Conservation (phyloP, 1,284 basidiomycete genomes). For the Microstroma glucosiphilum region DNA sequence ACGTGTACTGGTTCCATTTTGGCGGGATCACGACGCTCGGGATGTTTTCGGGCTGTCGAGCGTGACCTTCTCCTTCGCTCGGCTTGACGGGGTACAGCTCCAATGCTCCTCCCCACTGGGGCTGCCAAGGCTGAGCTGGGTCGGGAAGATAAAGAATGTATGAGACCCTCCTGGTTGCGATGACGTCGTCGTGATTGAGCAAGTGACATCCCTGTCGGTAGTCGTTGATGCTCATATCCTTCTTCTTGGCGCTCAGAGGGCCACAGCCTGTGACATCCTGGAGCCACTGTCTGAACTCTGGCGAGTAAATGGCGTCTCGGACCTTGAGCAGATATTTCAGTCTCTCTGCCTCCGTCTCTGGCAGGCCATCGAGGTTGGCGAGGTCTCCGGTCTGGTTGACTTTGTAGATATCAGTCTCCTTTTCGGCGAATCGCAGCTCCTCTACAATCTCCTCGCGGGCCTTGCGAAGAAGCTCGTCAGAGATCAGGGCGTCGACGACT, state of each 20-base stretch:
- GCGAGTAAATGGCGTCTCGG: conserved; percentile 86
- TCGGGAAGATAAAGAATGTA: conserved; percentile 97
- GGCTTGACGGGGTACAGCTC: conserved; percentile 73
- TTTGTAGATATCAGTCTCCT: conserved; percentile 99
- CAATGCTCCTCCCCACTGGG: conserved; percentile 81
- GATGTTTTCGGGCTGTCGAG: conserved; percentile 27
- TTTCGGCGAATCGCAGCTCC: conserved; percentile 86
- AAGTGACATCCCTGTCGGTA: conserved; percentile 82
- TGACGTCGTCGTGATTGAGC: conserved; percentile 72
- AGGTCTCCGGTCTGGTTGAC: conserved; percentile 97
- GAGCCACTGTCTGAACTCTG: conserved; percentile 74
- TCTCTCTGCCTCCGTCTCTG: conserved; percentile 35
- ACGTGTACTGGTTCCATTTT: conserved; percentile 91
- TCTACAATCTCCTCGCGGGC: conserved; percentile 74
- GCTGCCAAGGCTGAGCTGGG: conserved; percentile 65
- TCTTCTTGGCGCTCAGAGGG: conserved; percentile 79
- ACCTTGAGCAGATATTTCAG: conserved; percentile 59
- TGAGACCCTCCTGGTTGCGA: conserved; percentile 86
- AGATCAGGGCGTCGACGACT: conserved; percentile 73
- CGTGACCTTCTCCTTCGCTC: conserved; percentile 19
- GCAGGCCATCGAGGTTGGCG: conserved; percentile 78
- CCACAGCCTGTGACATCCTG: conserved; percentile 87
- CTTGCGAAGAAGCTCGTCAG: conserved; percentile 68
- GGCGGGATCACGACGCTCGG: conserved; percentile 43
- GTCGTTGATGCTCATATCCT: conserved; percentile 91